Conservation (phyloP, 306 rosid species). For the Quercus engelmannii region DNA sequence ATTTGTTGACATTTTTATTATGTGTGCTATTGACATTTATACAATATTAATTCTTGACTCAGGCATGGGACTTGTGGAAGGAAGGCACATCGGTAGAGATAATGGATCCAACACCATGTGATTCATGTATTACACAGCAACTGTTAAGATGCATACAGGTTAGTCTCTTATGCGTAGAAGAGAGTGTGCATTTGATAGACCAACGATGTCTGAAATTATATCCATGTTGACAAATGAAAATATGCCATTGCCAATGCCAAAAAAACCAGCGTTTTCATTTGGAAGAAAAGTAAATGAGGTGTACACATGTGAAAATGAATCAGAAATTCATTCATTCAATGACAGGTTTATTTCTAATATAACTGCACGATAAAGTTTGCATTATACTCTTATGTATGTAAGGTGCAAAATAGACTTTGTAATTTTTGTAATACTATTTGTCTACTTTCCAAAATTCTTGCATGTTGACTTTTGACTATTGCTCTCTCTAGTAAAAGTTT, state of each 20-base stretch:
- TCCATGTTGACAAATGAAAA: constrained; percentile 7
- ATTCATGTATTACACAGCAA: neutral
- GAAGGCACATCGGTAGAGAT: neutral
- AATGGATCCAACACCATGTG: neutral
- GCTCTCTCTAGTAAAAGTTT: too few species aligned
- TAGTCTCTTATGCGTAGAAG: constrained; percentile 6
- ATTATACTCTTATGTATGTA: too few species aligned
- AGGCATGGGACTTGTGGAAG: constrained; percentile 24
- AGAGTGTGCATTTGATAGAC: neutral
- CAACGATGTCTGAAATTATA: constrained; percentile 9
- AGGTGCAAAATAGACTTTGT: too few species aligned
- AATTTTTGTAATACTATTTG: too few species aligned
- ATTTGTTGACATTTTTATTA: too few species aligned
- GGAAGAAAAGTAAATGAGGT: neutral
- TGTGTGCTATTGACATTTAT: too few species aligned
- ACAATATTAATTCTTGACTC: neutral
- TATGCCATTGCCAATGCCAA: neutral
- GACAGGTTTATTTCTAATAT: neutral
- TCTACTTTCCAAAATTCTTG: too few species aligned
- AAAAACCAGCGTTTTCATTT: constrained; percentile 6
- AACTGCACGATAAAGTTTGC: neutral
- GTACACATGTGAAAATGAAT: neutral
- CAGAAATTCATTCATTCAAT: neutral
- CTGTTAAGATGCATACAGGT: constrained; percentile 2
- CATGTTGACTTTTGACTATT: too few species aligned